A percentile compares a stretch with the other conserved stretches of the same genome.
These are phyloP conservation scores for Mycena haematopus DNA, from an alignment of 768 basidiomycete species.

Conservation along the genomic window DNA sequence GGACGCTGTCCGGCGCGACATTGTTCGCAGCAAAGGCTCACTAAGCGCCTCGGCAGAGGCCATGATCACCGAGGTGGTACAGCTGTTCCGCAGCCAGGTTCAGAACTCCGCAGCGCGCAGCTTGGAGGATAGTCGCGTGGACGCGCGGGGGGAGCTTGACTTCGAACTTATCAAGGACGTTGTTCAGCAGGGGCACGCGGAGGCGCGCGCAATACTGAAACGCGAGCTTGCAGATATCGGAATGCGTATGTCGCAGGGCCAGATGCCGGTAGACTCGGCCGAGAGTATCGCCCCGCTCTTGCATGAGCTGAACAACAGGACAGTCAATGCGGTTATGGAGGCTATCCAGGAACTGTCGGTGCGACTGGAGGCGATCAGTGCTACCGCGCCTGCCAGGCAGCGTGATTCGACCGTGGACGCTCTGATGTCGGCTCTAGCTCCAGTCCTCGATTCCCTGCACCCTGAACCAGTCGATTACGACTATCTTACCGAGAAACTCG, in stretches of 20 bases:
- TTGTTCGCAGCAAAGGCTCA: conserved; percentile 32
- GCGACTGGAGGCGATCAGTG: conserved; percentile 60
- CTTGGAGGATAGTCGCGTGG: conserved; percentile 67
- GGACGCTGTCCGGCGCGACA: conserved; percentile 51
- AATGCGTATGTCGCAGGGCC: conserved; percentile 44
- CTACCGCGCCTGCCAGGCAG: conserved; percentile 54
- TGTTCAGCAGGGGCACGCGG: conserved; percentile 70
- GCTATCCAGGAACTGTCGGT: conserved; percentile 63
- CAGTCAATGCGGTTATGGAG: conserved; percentile 64
- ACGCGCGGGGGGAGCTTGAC: conserved; percentile 80
- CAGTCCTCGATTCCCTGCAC: conserved; percentile 65
- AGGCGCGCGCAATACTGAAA: conserved; percentile 62
- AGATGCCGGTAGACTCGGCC: conserved; percentile 32
- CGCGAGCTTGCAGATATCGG: conserved; percentile 62
- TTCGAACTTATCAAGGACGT: conserved; percentile 76
- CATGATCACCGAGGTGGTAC: conserved; percentile 69
- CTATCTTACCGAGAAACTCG: conserved; percentile 71
- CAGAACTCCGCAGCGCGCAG: conserved; percentile 64
- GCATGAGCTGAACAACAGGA: conserved; percentile 64
- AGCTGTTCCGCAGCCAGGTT: conserved; percentile 71
- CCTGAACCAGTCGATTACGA: conserved; percentile 81
- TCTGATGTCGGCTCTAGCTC: conserved; percentile 61
- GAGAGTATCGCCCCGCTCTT: conserved; percentile 51
- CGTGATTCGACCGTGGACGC: conserved; percentile 68
- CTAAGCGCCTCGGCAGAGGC: conserved; percentile 59